Evolutionary conservation across 257 asterid genomes (phyloP).

Genomic region (Solanum boliviense): DNA sequence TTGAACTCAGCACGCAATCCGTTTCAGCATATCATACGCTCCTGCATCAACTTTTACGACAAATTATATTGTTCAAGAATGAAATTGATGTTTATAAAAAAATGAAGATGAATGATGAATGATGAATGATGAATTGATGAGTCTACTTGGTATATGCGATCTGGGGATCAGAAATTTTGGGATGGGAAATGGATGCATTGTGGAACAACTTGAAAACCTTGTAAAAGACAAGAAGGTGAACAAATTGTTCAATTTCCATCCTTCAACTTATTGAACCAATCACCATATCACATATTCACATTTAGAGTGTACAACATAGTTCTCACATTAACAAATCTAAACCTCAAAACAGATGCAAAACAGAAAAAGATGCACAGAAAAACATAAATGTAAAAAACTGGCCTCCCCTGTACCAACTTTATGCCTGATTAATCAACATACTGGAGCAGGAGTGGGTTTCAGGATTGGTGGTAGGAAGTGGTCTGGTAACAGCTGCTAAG

Average conservation of each 20-base stretch:
- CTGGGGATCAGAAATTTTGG: neutral
- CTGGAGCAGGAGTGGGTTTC: constrained; percentile 28
- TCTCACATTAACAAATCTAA: neutral
- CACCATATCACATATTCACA: neutral
- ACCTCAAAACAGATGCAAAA: neutral
- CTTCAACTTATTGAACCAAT: neutral
- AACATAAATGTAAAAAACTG: neutral
- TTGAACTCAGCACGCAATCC: neutral
- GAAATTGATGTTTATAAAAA: neutral
- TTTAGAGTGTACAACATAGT: neutral
- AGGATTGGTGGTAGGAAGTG: constrained; percentile 27
- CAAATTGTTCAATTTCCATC: neutral
- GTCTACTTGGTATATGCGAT: neutral
- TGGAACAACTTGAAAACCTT: neutral
- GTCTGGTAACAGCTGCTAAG: constrained; percentile 66
- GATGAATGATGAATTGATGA: neutral
- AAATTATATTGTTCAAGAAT: neutral
- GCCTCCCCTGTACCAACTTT: neutral
- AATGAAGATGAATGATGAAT: neutral
- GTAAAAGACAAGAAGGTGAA: neutral
- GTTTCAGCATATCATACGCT: neutral
- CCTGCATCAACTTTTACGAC: neutral
- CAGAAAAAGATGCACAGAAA: neutral
- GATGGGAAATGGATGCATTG: neutral
- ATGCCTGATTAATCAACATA: neutral